A percentile compares a stretch with the other conserved stretches of the same genome.
Evolutionary conservation across 164 flowering plant species (phyloP).

Genomic region (Aristolochia fimbriata): DNA sequence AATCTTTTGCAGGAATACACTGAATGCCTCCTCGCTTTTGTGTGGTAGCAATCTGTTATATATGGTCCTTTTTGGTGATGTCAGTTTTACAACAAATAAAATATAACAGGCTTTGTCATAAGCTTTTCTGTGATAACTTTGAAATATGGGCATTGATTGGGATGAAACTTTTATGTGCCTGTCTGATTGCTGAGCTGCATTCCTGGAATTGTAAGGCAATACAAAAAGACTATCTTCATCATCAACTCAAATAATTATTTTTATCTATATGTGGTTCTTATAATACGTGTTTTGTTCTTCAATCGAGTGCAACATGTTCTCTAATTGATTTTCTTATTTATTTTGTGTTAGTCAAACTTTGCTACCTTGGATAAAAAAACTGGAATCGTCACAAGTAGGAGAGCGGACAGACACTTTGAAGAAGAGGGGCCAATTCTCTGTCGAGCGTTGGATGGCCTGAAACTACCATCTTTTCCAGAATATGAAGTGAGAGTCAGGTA

Average conservation of each 20-base stretch:
- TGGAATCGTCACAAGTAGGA: conserved; percentile 80
- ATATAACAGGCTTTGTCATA: too few relatives aligned
- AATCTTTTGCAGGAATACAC: too few relatives aligned
- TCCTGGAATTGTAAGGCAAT: too few relatives aligned
- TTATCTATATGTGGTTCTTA: not conserved
- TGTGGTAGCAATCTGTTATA: too few relatives aligned
- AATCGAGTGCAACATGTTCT: not conserved
- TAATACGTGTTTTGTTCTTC: not conserved
- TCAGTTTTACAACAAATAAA: too few relatives aligned
- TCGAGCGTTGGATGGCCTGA: conserved; percentile 92
- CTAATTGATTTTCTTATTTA: not conserved
- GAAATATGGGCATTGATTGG: too few relatives aligned
- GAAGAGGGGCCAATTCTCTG: conserved; percentile 95
- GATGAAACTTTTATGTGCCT: too few relatives aligned
- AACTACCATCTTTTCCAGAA: conserved; percentile 80
- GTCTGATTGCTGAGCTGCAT: too few relatives aligned
- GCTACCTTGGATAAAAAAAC: conserved; percentile 79
- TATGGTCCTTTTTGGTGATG: too few relatives aligned
- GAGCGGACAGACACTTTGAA: conserved; percentile 97
- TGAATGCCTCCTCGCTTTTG: too few relatives aligned
- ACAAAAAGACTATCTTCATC: not conserved
- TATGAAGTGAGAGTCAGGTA: conserved; percentile 98
- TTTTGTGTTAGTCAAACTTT: conserved; percentile 68
- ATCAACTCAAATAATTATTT: not conserved
- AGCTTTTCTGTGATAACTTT: too few relatives aligned